phyloP scores from a whole-genome alignment of 2,329 filamentous ascomycete species.

The Dothiorella sarmentorum region DNA sequence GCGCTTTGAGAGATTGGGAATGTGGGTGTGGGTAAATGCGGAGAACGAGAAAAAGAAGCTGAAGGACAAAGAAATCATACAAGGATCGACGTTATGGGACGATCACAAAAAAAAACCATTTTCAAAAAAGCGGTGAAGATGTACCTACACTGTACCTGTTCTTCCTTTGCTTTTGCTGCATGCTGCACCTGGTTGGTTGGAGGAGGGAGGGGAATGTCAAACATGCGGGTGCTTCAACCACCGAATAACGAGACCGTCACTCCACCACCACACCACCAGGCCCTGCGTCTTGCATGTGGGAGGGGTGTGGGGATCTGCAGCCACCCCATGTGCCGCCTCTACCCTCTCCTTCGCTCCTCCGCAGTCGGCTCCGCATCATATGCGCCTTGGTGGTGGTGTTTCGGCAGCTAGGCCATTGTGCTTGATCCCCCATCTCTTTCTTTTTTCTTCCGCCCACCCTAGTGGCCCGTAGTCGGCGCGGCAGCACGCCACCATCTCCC shows the following conservation, averaged over 20 bases:
- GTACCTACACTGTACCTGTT: neutral
- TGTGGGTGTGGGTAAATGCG: neutral
- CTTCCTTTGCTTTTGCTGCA: neutral
- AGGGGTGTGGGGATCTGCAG: neutral
- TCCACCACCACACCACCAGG: neutral
- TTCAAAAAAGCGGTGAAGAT: neutral
- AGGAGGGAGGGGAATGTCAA: neutral
- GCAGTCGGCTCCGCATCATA: neutral
- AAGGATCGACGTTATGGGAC: neutral
- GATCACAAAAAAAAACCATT: neutral
- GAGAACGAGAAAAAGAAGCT: neutral
- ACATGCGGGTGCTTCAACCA: neutral
- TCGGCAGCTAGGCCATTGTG: neutral
- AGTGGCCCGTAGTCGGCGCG: neutral
- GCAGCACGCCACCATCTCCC: neutral
- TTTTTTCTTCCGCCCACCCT: neutral
- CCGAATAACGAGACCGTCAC: constrained; percentile 4
- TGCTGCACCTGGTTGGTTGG: neutral
- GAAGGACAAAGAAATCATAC: neutral
- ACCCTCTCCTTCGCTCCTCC: neutral
- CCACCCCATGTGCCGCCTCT: neutral
- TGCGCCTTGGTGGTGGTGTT: too few relatives aligned
- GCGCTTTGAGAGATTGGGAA: neutral
- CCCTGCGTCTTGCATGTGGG: neutral
- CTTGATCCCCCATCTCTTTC: neutral